Percentiles rank a stretch among this genome's conserved stretches.
Evolutionary conservation across 2,329 filamentous ascomycete genomes (phyloP).

Genomic region (Phialocephala subalpina): DNA sequence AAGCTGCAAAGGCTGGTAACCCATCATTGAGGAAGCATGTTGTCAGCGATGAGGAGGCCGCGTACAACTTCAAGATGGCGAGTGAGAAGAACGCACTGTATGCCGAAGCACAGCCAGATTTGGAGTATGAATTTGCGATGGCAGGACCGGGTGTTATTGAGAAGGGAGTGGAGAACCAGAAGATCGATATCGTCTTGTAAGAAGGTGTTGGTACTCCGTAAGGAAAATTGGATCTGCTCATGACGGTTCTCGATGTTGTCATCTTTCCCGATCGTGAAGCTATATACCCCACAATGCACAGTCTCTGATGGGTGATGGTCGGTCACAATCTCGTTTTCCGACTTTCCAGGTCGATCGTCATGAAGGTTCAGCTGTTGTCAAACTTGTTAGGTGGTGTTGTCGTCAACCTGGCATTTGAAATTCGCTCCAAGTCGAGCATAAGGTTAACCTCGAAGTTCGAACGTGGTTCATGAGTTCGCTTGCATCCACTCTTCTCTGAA

Average conservation of each 20-base stretch:
- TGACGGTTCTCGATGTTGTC: not conserved
- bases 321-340: too few relatives aligned
- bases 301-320: too few relatives aligned
- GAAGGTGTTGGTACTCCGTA: not conserved
- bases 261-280: not conserved
- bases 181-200: constrained; percentile 39
- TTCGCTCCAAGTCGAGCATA: too few relatives aligned
- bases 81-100: constrained; percentile 55
- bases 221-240: constrained; percentile 1
- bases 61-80: constrained; percentile 59
- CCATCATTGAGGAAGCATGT: constrained; percentile 57
- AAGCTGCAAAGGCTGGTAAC: constrained; percentile 66
- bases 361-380: too few relatives aligned
- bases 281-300: not conserved
- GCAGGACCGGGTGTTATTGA: constrained; percentile 45
- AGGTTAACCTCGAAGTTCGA: not conserved
- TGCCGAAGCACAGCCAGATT: constrained; percentile 55
- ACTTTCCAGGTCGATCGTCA: not conserved
- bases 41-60: constrained; percentile 63
- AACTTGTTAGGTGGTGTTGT: not conserved
- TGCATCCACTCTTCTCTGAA: too few relatives aligned
- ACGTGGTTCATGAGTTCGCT: too few relatives aligned
- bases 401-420: too few relatives aligned
- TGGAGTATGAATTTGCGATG: constrained; percentile 55
- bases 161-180: constrained; percentile 40